Evolutionary conservation across 352 stramenopile genomes (phyloP).

Genomic region (Pythium aristosporum): DNA sequence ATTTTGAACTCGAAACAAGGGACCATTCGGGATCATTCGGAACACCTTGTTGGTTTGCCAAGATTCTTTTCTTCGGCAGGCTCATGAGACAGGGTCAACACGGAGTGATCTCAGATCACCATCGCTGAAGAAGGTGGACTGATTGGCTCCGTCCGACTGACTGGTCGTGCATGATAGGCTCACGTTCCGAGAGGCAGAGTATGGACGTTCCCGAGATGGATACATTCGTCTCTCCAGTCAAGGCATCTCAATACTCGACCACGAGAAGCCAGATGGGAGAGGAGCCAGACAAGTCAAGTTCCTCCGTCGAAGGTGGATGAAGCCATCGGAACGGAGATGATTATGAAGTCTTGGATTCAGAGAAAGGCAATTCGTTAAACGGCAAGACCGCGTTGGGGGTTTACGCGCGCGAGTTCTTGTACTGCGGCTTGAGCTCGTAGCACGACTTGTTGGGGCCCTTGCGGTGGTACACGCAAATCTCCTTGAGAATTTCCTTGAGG

Average conservation of each 20-base stretch:
- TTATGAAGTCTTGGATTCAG: constrained; percentile 14
- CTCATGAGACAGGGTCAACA: constrained; percentile 24
- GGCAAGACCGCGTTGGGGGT: constrained; percentile 17
- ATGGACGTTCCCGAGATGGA: constrained; percentile 17
- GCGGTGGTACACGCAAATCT: constrained; percentile 88
- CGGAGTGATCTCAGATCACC: neutral
- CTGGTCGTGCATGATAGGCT: constrained; percentile 11
- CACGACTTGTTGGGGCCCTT: constrained; percentile 89
- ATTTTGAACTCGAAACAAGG: constrained; percentile 20
- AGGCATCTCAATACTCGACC: neutral
- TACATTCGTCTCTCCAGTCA: constrained; percentile 16
- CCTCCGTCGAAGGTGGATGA: neutral
- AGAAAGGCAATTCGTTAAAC: constrained; percentile 22
- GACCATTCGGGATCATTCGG: constrained; percentile 22
- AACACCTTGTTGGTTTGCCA: constrained; percentile 2
- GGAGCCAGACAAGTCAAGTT: constrained; percentile 3
- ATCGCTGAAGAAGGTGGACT: neutral
- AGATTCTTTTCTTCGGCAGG: neutral
- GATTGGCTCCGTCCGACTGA: constrained; percentile 8
- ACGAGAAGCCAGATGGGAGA: constrained; percentile 13
- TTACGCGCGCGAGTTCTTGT: constrained; percentile 64
- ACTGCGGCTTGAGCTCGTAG: constrained; percentile 88
- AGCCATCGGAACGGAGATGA: neutral
- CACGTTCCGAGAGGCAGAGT: constrained; percentile 7
- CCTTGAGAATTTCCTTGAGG: constrained; percentile 86